These are phyloP conservation scores for Rosa rugosa DNA, from an alignment of 306 rosid species.

Conservation along the genomic window DNA sequence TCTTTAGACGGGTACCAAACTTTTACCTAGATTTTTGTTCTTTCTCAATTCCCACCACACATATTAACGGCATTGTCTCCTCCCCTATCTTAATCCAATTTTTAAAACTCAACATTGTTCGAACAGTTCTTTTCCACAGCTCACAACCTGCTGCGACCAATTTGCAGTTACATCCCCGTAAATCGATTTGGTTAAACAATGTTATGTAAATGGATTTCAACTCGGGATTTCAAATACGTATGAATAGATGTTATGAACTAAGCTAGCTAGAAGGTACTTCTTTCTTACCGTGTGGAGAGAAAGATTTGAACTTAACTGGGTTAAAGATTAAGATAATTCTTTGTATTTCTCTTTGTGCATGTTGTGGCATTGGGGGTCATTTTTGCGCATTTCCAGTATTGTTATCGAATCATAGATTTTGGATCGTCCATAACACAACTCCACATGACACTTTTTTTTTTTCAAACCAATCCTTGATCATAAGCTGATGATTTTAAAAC, in stretches of 20 bases:
- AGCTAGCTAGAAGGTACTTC: too few species aligned
- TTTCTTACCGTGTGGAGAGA: neutral
- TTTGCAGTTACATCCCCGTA: neutral
- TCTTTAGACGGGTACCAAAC: conserved; percentile 34
- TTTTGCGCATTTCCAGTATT: neutral
- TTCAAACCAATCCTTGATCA: neutral
- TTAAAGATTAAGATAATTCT: neutral
- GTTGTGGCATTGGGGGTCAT: neutral
- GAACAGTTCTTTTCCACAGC: neutral
- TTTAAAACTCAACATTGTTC: neutral
- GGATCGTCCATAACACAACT: neutral
- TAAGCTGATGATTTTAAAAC: neutral
- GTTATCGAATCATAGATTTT: neutral
- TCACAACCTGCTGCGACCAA: conserved; percentile 15
- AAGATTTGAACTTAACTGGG: neutral
- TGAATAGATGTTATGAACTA: too few species aligned
- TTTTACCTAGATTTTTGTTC: conserved; percentile 38
- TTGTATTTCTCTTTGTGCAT: neutral
- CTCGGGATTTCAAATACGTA: too few species aligned
- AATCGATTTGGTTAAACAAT: neutral
- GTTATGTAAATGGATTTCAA: neutral
- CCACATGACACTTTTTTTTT: neutral
- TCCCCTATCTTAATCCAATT: neutral
- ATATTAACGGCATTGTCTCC: conserved; percentile 35
- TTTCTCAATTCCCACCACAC: conserved; percentile 39